Base-by-base conservation (phyloP, 805 yeast genomes). In the Sugiyamaella floridensis region DNA sequence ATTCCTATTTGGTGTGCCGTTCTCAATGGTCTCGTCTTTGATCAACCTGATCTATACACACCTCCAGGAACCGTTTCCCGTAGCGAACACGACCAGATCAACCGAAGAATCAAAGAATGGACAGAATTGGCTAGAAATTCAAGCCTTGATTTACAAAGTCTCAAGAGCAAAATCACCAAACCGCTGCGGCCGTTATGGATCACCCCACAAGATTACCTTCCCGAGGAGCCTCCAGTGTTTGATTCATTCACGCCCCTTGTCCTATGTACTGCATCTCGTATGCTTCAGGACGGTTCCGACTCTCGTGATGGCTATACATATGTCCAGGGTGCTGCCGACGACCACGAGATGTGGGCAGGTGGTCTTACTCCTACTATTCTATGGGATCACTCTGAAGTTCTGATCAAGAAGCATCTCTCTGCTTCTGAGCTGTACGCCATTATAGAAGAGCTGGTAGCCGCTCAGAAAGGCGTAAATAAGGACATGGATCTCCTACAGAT, bases 261-360 rank as follows among this genome's bases (percentile, higher is more conserved):
- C 8, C 68, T 79, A 48, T 74, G 87, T 48, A 83, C 89, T 0
- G 84, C 86, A 0, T 84, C 90, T 43, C 72, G 74, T 52, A 74
- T 72, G 63, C 78, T 76, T 16, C 83, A 80, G 58, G 87, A 82
- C 64, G 88, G 86, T 7, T 68, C 70, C 6, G 75, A 71, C 48
- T 69, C 69, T 47, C 60, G 75, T 47, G 54, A 65, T 8, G 83
- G 81, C 0, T 83, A 69, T 58, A 67, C 75, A 0, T 89, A 89
- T 63, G 86, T 89, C 0, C 97, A 89, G 67, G 97, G 97, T 1
- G 93, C 96, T 0, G 97, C 93, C 0, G 97, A 89, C 66, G 97
- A 90, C 61, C 96, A 89, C 64, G 97, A 89, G 61, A 71, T 83
- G 10, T 89, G 97, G 97, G 77, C 84, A 0, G 71, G 76, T 4